These are phyloP conservation scores for Globisporangium echinulatum DNA, from an alignment of 352 stramenopile genomes.

Conservation along the genomic window DNA sequence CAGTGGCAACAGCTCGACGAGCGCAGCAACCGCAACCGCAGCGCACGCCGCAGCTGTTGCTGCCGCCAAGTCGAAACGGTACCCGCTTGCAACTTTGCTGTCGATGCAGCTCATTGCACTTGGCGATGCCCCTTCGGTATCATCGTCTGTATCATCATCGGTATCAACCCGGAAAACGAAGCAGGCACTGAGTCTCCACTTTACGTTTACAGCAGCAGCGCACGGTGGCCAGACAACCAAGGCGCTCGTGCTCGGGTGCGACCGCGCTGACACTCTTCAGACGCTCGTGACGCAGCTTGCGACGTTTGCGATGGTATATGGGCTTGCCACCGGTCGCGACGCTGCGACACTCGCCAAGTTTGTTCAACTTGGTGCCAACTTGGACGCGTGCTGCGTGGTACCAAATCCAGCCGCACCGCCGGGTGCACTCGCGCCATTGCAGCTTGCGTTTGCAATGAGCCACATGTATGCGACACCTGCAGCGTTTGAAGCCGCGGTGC, in stretches of 20 bases:
- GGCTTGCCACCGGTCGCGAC: constrained; percentile 25
- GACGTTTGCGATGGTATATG: constrained; percentile 53
- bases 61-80: constrained; percentile 21
- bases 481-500: constrained; percentile 25
- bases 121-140: constrained; percentile 16
- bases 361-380: constrained; percentile 39
- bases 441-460: constrained; percentile 34
- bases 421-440: constrained; percentile 32
- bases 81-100: constrained; percentile 37
- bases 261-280: constrained; percentile 26
- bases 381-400: constrained; percentile 40
- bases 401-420: constrained; percentile 16
- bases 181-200: constrained; percentile 43
- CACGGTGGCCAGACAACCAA: constrained; percentile 37
- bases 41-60: not conserved
- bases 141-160: no score
- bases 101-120: constrained; percentile 46
- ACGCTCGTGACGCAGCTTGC: constrained; percentile 40
- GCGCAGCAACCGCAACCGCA: not conserved
- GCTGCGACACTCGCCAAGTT: constrained; percentile 33
- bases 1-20: not conserved
- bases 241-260: constrained; percentile 38
- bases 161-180: constrained; percentile 17
- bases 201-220: constrained; percentile 20
- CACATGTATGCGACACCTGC: not conserved